Evolutionary conservation across 352 stramenopile species (phyloP), one percentile per base, ranked within the genome.

Genomic region (Phytophthora pinifolia): DNA sequence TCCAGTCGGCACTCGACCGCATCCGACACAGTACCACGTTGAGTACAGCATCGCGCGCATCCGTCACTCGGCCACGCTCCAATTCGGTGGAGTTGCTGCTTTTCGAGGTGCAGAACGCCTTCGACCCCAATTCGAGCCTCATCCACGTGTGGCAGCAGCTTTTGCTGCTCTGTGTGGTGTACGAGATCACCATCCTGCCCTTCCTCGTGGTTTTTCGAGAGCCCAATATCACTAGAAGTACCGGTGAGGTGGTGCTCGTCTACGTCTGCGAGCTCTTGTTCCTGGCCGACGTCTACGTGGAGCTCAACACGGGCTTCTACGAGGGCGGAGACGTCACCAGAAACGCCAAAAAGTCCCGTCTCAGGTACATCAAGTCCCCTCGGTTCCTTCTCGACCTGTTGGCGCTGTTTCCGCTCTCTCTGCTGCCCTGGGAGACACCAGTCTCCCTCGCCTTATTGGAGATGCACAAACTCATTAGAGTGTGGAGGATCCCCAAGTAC

Each of bases 301-400:
- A 89, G 42, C 63, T 89, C 31, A 83, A 90, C 41, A 90, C 62
- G 14, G 79, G 77, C 5, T 90, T 76, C 61, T 90, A 90, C 57
- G 69, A 87, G 33, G 73, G 67, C 27, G 80, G 77, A 27, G 77
- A 86, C 35, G 62, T 90, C n/a, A 74, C 67, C 1, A 54, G 67
- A 6, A 75, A 88, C 37, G 61, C 67, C 13, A 70, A 31, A 3
- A 83, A 83, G n/a, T 75, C 80, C 1, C 52, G 73, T 1, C 2
- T 54, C 6, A 78, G 77, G 44, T 90, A 90, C 45, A 10, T 87
- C 25, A 71, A 62, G 44, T 88, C 80, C n/a, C 42, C 38, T 12
- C 54, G 70, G 12, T 88, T 88, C 36, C 10, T 66, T 1, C 47
- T 88, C 1, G 80, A 90, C 32, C 29, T 86, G 0, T 9, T 78